Conservation (phyloP, 2,329 filamentous ascomycete genomes). For the Ophiocordyceps sinensis region DNA sequence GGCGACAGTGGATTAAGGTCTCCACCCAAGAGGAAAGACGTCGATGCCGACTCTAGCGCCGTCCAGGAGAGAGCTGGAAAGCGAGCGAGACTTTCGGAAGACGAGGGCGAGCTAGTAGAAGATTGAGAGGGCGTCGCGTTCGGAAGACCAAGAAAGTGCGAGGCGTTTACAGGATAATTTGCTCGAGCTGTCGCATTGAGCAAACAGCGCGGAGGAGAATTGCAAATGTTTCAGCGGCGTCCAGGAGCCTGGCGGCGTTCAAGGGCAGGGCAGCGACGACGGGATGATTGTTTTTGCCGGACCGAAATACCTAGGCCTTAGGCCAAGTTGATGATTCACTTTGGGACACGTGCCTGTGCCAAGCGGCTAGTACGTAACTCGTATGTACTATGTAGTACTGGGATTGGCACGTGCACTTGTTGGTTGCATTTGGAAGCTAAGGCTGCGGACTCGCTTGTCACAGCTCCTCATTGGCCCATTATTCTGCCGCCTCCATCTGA, state of each 20-base stretch:
- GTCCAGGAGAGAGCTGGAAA: slow-evolving; percentile 26
- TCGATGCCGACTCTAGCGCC: slow-evolving; percentile 17
- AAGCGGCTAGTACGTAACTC: too few species aligned
- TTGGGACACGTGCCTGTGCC: too few species aligned
- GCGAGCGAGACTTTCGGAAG: slow-evolving; percentile 28
- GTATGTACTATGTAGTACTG: too few species aligned
- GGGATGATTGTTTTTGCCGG: too few species aligned
- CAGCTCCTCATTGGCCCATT: too few species aligned
- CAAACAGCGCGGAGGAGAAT: background rate
- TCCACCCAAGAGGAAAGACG: slow-evolving; percentile 27
- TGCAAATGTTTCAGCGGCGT: background rate
- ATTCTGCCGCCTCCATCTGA: too few species aligned
- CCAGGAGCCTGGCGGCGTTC: background rate
- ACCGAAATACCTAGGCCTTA: background rate
- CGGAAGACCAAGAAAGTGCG: background rate
- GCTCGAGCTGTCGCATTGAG: background rate
- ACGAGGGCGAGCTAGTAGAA: slow-evolving; percentile 32
- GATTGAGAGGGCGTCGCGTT: slow-evolving; percentile 7
- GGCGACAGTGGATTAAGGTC: slow-evolving; percentile 18
- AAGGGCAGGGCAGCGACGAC: background rate
- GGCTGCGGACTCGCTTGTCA: too few species aligned
- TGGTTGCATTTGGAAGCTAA: too few species aligned
- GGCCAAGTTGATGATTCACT: background rate
- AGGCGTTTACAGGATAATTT: background rate
- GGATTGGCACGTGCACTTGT: too few species aligned